Conservation (phyloP, 805 yeast species). For the Tetrapisispora arboricola region DNA sequence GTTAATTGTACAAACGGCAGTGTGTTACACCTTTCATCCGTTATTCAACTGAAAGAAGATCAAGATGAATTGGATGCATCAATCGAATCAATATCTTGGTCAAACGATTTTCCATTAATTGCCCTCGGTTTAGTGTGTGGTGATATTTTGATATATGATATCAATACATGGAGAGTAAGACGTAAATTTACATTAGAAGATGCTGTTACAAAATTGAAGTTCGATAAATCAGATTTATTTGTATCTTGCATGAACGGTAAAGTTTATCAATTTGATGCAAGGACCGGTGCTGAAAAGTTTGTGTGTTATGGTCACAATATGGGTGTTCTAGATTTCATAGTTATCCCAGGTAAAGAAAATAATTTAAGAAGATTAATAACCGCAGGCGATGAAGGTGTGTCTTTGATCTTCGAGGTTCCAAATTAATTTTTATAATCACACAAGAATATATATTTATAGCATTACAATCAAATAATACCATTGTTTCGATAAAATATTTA, state of each 20-base stretch:
- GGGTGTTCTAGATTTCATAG: slow-evolving; percentile 83
- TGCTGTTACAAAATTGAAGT: slow-evolving; percentile 71
- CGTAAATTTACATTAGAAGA: slow-evolving; percentile 60
- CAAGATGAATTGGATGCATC: slow-evolving; percentile 57
- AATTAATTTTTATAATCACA: slow-evolving; percentile 9
- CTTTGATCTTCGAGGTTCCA: slow-evolving; percentile 51
- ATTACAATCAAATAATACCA: background rate
- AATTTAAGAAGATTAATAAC: slow-evolving; percentile 51
- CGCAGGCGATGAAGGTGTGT: slow-evolving; percentile 96
- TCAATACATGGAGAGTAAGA: slow-evolving; percentile 80
- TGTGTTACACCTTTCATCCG: slow-evolving; percentile 53
- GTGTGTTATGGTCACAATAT: slow-evolving; percentile 86
- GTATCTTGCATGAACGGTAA: slow-evolving; percentile 80
- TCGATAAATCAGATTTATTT: slow-evolving; percentile 47
- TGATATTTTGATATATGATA: slow-evolving; percentile 69
- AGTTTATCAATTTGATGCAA: slow-evolving; percentile 78
- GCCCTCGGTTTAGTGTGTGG: slow-evolving; percentile 91
- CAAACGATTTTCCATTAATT: slow-evolving; percentile 48
- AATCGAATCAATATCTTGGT: slow-evolving; percentile 78
- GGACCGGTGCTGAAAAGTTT: slow-evolving; percentile 70
- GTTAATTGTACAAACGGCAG: slow-evolving; percentile 67
- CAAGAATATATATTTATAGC: background rate
- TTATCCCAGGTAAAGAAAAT: slow-evolving; percentile 37
- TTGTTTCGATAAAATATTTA: background rate
- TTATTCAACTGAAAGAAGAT: slow-evolving; percentile 45